Conservation (phyloP, 495 filamentous ascomycete genomes). For the Recurvomyces mirabilis region DNA sequence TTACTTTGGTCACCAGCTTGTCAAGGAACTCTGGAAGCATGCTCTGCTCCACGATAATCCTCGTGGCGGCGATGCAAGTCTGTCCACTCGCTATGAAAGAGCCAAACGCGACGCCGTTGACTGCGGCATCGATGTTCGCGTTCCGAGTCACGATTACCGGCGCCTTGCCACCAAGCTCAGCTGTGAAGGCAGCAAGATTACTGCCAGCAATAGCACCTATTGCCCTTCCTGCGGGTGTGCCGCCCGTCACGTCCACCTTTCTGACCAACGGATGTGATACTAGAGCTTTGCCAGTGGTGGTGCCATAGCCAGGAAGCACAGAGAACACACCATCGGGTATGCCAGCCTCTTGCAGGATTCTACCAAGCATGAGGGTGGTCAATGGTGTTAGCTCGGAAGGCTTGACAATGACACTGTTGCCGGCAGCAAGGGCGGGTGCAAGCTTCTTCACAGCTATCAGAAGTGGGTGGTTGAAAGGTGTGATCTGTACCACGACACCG, state of each 20-base stretch:
- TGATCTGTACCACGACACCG: conserved; percentile 53
- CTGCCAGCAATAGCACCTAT: conserved; percentile 39
- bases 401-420: conserved; percentile 52
- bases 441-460: conserved; percentile 50
- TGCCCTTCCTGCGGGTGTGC: conserved; percentile 36
- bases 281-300: conserved; percentile 42
- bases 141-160: conserved; percentile 44
- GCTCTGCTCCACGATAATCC: conserved; percentile 43
- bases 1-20: conserved; percentile 30
- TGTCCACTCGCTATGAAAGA: conserved; percentile 50
- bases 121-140: conserved; percentile 40
- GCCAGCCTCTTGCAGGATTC: conserved; percentile 42
- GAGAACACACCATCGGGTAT: conserved; percentile 46
- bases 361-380: conserved; percentile 42
- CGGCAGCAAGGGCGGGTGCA: conserved; percentile 49
- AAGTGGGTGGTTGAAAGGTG: conserved; percentile 37
- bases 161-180: conserved; percentile 52
- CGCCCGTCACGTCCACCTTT: conserved; percentile 55
- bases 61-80: conserved; percentile 50
- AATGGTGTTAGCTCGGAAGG: conserved; percentile 51
- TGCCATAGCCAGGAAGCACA: conserved; percentile 46
- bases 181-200: conserved; percentile 45
- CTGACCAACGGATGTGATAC: conserved; percentile 41
- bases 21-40: conserved; percentile 35
- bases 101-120: conserved; percentile 49